These are phyloP conservation scores for Naganishia sp. DNA, from an alignment of 1,284 basidiomycete genomes.

Conservation along the genomic window DNA sequence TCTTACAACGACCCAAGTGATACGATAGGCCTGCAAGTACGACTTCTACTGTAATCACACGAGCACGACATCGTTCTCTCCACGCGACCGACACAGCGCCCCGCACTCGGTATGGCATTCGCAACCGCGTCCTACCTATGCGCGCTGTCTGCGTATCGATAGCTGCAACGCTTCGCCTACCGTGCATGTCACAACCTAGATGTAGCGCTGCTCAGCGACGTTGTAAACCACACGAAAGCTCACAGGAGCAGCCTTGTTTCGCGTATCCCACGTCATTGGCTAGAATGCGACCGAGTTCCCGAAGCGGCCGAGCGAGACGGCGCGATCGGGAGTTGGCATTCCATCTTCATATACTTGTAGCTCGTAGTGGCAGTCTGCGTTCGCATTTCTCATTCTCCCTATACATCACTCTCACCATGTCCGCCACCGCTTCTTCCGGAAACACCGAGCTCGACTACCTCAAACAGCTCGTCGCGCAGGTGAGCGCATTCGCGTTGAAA, in stretches of 20 bases:
- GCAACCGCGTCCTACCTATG: too few relatives aligned
- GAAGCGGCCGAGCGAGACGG: conserved; percentile 2
- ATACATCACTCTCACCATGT: conserved; percentile 6
- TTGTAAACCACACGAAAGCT: not conserved
- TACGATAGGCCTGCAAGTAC: not conserved
- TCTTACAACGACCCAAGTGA: conserved; percentile 24
- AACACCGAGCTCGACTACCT: conserved; percentile 76
- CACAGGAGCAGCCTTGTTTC: not conserved
- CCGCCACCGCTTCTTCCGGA: conserved; percentile 10
- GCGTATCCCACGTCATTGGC: conserved; percentile 17
- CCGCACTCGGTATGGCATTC: too few relatives aligned
- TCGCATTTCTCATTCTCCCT: not conserved
- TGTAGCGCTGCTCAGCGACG: not conserved
- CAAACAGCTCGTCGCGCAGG: conserved; percentile 78
- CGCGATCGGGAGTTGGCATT: conserved; percentile 11
- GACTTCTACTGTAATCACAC: not conserved
- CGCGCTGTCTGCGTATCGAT: too few relatives aligned
- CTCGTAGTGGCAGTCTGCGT: too few relatives aligned
- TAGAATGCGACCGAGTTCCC: conserved; percentile 7
- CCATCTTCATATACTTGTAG: not conserved
- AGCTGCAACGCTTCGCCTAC: too few relatives aligned
- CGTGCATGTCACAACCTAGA: too few relatives aligned
- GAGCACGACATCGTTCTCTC: not conserved
- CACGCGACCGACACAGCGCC: too few relatives aligned
- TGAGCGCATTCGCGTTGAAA: conserved; percentile 35